Evolutionary conservation across 495 filamentous ascomycete genomes (phyloP), one percentile per base, ranked within the genome.

Genomic region (Penicillium turbatum): DNA sequence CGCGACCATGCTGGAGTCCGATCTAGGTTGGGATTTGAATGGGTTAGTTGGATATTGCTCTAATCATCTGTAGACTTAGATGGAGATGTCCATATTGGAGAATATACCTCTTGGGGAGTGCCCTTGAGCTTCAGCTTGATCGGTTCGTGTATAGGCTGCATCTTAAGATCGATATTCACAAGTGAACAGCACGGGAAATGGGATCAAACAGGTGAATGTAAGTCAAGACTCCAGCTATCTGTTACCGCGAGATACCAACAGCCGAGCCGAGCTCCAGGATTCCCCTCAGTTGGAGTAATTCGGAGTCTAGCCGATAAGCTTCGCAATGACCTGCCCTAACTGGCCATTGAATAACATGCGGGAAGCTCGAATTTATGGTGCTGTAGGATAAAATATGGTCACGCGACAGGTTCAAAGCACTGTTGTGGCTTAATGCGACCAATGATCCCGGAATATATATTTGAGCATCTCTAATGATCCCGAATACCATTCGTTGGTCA

Each of bases 1-100:
- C 52, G 6, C 53, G 42, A 39, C 82, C 82, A 72, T 85, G 82
- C n/a, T 74, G 60, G 13, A 74, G 27, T 34, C 82, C 82, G 17
- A 85, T 80, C 77, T 84, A 27, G 13, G 12, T 51, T 13, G 2
- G 5, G 13, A 35, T 35, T 11, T 26, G n/a, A 29, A 27, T 17
- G 6, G 24, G 15, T 35, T 13, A 36, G 45, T 47, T 36, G 12
- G 8, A 26, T 13, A 12, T 31, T 3, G n/a, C 6, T 32, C 15
- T 26, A 27, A 4, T 38, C 26, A 5, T 1, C 4, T 24, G 21
- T 24, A 24, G 21, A 24, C 4, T 4, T 11, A 6, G 17, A 16
- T 36, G 24, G 12, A 52, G 40, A 39, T 26, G 3, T 13, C 34
- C 40, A 16, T n/a, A 29, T 26, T 29, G n/a, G 16, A 3, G 2